These are phyloP conservation scores for Spizellomyces punctatus DNA, from an alignment of 192 early-diverging fungal genomes.

Conservation along the genomic window DNA sequence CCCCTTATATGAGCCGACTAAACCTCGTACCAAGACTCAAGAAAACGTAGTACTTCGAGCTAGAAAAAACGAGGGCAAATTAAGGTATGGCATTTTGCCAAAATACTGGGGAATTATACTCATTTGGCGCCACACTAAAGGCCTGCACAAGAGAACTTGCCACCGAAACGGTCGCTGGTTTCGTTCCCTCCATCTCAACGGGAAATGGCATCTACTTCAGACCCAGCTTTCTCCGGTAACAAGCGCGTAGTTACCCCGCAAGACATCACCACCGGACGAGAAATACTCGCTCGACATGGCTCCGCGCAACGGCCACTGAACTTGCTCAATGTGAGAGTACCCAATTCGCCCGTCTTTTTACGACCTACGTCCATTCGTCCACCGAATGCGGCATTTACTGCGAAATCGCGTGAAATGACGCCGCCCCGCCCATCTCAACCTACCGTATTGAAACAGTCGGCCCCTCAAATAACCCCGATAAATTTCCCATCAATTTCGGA, in stretches of 20 bases:
- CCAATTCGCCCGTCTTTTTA: constrained; percentile 26
- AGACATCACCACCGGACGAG: neutral
- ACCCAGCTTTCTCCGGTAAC: neutral
- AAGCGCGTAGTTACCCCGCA: neutral
- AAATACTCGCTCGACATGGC: neutral
- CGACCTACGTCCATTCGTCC: constrained; percentile 21
- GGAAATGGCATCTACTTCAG: too few species aligned
- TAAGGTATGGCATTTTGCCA: too few species aligned
- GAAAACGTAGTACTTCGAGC: too few species aligned
- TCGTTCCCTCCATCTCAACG: too few species aligned
- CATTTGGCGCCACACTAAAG: too few species aligned
- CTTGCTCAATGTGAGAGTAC: constrained; percentile 26
- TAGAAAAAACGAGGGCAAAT: too few species aligned
- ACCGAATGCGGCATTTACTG: neutral
- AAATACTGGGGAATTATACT: too few species aligned
- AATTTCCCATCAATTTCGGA: neutral
- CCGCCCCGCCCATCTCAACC: neutral
- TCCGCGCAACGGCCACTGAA: constrained; percentile 14
- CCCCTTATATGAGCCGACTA: too few species aligned
- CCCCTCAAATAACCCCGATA: neutral
- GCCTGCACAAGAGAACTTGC: too few species aligned
- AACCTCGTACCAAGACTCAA: too few species aligned
- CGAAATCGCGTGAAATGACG: neutral
- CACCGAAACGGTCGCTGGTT: too few species aligned
- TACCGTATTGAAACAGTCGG: neutral